A percentile compares a stretch with the other conserved stretches of the same genome.
Conservation (phyloP, 1,284 basidiomycete species). For the Sporisorium graminicola region DNA sequence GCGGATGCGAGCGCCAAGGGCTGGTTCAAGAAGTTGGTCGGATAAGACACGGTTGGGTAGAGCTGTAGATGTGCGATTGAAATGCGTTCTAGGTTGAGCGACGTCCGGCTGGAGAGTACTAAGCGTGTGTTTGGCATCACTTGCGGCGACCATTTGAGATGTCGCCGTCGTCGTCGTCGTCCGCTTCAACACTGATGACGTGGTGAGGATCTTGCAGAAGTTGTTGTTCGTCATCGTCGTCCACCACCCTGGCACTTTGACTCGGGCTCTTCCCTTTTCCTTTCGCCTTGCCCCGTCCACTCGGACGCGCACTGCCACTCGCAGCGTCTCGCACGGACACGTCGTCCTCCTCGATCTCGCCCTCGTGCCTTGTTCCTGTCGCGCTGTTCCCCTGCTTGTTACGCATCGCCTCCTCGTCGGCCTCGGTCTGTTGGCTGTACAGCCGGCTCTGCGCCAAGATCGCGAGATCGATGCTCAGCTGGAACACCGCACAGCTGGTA, state of each 20-base stretch:
- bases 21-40: constrained; percentile 13
- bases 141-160: constrained; percentile 25
- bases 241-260: neutral
- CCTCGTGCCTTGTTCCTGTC: neutral
- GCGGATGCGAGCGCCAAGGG: constrained; percentile 1
- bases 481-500: constrained; percentile 54
- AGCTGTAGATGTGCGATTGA: too few species aligned
- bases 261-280: neutral
- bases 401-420: constrained; percentile 48
- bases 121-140: neutral
- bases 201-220: constrained; percentile 29
- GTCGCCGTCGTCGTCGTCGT: constrained; percentile 50
- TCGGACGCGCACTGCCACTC: neutral
- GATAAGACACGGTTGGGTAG: too few species aligned
- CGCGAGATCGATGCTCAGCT: constrained; percentile 68
- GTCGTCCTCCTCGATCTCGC: constrained; percentile 21
- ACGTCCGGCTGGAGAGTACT: neutral
- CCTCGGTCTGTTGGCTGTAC: constrained; percentile 63
- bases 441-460: constrained; percentile 65
- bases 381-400: constrained; percentile 1
- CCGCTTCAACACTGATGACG: constrained; percentile 46
- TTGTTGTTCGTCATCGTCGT: constrained; percentile 12
- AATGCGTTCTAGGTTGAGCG: neutral
- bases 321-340: neutral
- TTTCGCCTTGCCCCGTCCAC: constrained; percentile 7